Evolutionary conservation across 1,284 basidiomycete species (phyloP), one percentile per base, ranked within the genome.

Genomic region (Flammula alnicola): DNA sequence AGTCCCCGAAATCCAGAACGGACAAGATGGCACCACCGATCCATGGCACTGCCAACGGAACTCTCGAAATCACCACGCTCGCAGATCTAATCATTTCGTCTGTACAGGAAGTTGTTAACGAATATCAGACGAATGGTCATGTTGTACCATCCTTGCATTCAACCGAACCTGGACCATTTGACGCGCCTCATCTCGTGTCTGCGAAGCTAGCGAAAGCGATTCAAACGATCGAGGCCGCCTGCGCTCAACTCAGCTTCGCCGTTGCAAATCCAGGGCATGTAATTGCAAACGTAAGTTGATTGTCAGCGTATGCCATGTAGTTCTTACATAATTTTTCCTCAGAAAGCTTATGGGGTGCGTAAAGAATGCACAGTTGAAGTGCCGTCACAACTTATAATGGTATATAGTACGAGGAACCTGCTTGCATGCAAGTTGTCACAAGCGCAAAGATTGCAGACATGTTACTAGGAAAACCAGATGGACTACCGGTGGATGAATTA

Each of bases 261-360:
- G 52, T 70, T 4, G 62, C 66, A 1, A 64, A 51, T n/a, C 67
- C 69, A 2, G 56, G 45, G 9, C 68, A 70, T 45, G 64, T 62
- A 1, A 57, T 71, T 11, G 44, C 56, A 5, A 71, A 69, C 49
- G 70, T 70, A 46, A 31, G 64, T 43, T 11, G n/a, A n/a, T 14
- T 26, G 20, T 9, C 11, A 33, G 23, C 52, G 20, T 44, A 12
- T 44, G 9, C 8, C 9, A 12, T 33, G 11, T 37, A 23, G 12
- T 19, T 14, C 11, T 23, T 9, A 17, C 19, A 16, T 33, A 12
- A 39, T 41, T 31, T 22, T 25, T 31, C 17, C 12, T 27, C 32
- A 54, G 52, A 54, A 54, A 50, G 37, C 45, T 10, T 47, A 47
- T 22, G 47, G 46, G 3, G 44, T 47, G 27, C 20, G 45, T 23